Percentiles rank a stretch among this genome's conserved stretches.
These are phyloP conservation scores for Rhododendron griersonianum DNA, from an alignment of 148 eudicot genomes.

Conservation along the genomic window DNA sequence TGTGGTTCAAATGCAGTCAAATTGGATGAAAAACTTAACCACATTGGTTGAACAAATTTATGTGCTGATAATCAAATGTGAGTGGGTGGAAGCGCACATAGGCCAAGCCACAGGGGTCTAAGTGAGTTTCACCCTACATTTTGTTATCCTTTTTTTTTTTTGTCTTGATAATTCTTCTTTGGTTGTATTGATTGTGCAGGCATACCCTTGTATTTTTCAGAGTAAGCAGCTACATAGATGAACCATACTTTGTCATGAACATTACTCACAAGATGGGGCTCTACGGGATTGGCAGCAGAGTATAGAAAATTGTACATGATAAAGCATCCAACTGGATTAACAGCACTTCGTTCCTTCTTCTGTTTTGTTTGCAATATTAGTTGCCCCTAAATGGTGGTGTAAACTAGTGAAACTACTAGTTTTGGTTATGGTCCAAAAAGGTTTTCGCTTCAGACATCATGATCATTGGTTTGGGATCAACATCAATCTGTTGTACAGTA, in stretches of 20 bases:
- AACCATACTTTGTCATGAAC: background rate
- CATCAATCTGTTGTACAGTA: background rate
- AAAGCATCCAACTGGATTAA: background rate
- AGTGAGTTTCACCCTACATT: background rate
- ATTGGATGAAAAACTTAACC: background rate
- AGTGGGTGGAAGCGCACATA: background rate
- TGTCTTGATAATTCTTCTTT: background rate
- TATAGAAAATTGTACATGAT: background rate
- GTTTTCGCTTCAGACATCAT: background rate
- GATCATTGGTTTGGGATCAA: background rate
- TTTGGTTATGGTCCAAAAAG: background rate
- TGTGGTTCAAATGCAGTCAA: background rate
- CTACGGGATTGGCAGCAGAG: background rate
- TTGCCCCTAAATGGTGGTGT: background rate
- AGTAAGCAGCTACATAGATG: background rate
- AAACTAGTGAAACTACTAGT: background rate
- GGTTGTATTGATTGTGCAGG: conserved; percentile 5
- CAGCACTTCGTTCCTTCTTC: background rate
- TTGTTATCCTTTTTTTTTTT: background rate
- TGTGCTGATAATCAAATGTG: background rate
- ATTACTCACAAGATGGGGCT: background rate
- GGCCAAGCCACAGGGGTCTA: background rate
- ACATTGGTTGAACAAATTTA: background rate
- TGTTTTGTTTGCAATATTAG: background rate
- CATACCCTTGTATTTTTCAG: background rate